Percentiles rank a stretch among this genome's conserved stretches.
These are phyloP conservation scores for Cephalotrichum gorgonifer DNA, from an alignment of 2,329 filamentous ascomycete species.

Conservation along the genomic window DNA sequence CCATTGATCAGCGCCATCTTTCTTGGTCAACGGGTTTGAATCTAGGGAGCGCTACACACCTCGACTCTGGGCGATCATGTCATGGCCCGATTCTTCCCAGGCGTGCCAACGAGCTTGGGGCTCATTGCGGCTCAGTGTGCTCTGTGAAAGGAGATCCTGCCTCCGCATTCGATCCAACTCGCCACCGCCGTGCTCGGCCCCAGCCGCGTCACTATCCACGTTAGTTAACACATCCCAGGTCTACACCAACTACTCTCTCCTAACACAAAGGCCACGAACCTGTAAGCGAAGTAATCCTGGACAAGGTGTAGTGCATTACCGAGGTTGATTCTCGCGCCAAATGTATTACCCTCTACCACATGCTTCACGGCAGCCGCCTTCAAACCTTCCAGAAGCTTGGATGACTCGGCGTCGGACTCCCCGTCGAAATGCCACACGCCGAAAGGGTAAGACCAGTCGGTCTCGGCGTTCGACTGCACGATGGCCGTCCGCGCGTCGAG, in stretches of 20 bases:
- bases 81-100: neutral
- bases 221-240: neutral
- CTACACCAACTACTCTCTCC: neutral
- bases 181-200: neutral
- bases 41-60: neutral
- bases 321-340: constrained; percentile 5
- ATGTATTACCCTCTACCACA: constrained; percentile 3
- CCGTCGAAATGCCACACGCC: constrained; percentile 9
- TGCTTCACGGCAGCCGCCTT: constrained; percentile 4
- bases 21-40: neutral
- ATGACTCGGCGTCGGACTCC: constrained; percentile 5
- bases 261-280: constrained; percentile 4
- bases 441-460: constrained; percentile 4
- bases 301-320: constrained; percentile 9
- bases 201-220: neutral
- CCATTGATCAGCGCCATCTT: too few species aligned
- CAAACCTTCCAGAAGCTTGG: constrained; percentile 5
- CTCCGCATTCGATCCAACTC: neutral
- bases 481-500: constrained; percentile 7
- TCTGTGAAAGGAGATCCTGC: neutral
- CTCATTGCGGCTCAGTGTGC: neutral
- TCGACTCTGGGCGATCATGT: neutral
- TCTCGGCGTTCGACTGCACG: constrained; percentile 5
- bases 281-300: constrained; percentile 10
- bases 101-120: neutral